phyloP scores from a whole-genome alignment of 768 basidiomycete genomes.

The Amanita subjunquillea region DNA sequence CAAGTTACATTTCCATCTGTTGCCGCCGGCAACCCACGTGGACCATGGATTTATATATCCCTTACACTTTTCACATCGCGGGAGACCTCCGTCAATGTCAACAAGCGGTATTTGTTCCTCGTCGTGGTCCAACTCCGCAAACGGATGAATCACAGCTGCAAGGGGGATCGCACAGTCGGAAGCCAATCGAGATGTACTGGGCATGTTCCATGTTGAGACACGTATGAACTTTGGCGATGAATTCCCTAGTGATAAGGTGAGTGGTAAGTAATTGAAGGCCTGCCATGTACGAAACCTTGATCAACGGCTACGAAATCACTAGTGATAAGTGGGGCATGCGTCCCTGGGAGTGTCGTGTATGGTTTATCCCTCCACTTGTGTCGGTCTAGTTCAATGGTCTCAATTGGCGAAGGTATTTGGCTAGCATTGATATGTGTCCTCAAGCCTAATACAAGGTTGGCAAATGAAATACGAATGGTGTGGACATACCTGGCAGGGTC shows the following conservation, averaged over 20 bases:
- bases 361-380: constrained; percentile 64
- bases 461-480: background rate
- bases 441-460: constrained; percentile 38
- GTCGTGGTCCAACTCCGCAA: constrained; percentile 67
- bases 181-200: constrained; percentile 68
- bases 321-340: constrained; percentile 72
- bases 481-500: constrained; percentile 1
- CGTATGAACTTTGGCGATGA: constrained; percentile 88
- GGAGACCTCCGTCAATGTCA: constrained; percentile 61
- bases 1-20: constrained; percentile 87
- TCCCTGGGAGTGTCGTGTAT: constrained; percentile 47
- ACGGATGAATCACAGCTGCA: constrained; percentile 80
- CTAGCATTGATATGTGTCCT: constrained; percentile 75
- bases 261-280: background rate
- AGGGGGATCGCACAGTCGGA: constrained; percentile 79
- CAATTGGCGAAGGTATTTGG: constrained; percentile 89
- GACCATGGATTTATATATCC: constrained; percentile 95
- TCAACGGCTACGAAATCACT: constrained; percentile 86
- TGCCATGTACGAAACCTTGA: constrained; percentile 41
- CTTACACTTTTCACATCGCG: constrained; percentile 76
- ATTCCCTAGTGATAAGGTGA: constrained; percentile 42
- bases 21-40: constrained; percentile 72
- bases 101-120: constrained; percentile 79
- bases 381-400: constrained; percentile 70
- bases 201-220: constrained; percentile 83